These are phyloP conservation scores for Metarhizium rileyi DNA, from an alignment of 2,329 filamentous ascomycete species.

Conservation along the genomic window DNA sequence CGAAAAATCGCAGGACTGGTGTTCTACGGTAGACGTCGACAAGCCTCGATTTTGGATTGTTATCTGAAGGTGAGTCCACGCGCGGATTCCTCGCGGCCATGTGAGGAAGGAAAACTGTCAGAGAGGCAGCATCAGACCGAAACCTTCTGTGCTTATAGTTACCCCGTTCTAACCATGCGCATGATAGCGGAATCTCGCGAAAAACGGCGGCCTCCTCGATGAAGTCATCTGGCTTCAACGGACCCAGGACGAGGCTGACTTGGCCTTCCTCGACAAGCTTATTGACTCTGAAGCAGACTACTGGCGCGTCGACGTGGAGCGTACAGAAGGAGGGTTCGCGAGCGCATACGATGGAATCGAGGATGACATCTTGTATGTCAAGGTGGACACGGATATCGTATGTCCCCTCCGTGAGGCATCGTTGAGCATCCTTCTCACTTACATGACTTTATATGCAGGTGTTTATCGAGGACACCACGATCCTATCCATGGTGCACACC, in stretches of 20 bases:
- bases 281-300: constrained; percentile 27
- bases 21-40: constrained; percentile 34
- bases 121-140: not conserved
- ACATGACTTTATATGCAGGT: constrained; percentile 15
- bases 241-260: constrained; percentile 20
- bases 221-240: constrained; percentile 34
- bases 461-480: constrained; percentile 24
- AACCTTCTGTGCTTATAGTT: not conserved
- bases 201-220: constrained; percentile 34
- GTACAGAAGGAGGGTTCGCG: constrained; percentile 22
- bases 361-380: constrained; percentile 33
- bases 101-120: not conserved
- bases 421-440: not conserved
- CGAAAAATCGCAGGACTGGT: constrained; percentile 34
- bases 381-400: constrained; percentile 30
- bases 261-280: constrained; percentile 24
- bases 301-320: constrained; percentile 18
- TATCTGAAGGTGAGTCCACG: constrained; percentile 27
- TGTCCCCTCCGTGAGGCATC: constrained; percentile 10
- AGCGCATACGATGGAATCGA: constrained; percentile 35
- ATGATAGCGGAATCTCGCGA: constrained; percentile 31
- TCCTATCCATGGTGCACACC: constrained; percentile 42
- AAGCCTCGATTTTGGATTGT: constrained; percentile 36
- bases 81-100: too few relatives aligned
- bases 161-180: not conserved